Percentiles rank a stretch among this genome's conserved stretches.
Conservation (phyloP, 2,329 filamentous ascomycete species). For the Plenodomus tracheiphilus region DNA sequence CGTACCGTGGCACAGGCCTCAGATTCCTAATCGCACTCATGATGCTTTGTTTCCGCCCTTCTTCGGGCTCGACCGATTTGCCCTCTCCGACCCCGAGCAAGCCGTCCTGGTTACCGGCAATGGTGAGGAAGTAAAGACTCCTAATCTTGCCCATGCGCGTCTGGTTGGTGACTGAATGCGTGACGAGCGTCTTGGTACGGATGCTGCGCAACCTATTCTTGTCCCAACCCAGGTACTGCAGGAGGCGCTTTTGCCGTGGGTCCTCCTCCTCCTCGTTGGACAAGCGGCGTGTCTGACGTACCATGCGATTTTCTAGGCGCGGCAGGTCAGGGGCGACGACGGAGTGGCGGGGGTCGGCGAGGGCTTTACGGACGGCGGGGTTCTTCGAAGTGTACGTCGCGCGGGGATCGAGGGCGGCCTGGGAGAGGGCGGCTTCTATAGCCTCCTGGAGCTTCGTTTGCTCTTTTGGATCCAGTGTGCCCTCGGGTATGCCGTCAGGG, state of each 20-base stretch:
- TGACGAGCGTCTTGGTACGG: slow-evolving; percentile 72
- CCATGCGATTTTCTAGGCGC: slow-evolving; percentile 45
- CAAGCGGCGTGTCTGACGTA: slow-evolving; percentile 35
- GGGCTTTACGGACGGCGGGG: slow-evolving; percentile 52
- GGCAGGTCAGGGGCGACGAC: slow-evolving; percentile 57
- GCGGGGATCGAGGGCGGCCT: slow-evolving; percentile 48
- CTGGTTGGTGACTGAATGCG: slow-evolving; percentile 81
- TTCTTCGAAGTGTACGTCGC: slow-evolving; percentile 53
- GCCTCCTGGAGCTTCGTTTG: slow-evolving; percentile 26
- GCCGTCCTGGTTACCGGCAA: slow-evolving; percentile 86
- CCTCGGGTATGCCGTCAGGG: slow-evolving; percentile 40
- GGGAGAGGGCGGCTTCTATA: slow-evolving; percentile 37
- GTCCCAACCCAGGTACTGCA: slow-evolving; percentile 61
- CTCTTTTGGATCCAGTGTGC: slow-evolving; percentile 20
- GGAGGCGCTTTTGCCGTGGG: slow-evolving; percentile 55
- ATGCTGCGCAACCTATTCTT: slow-evolving; percentile 55
- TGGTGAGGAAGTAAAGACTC: slow-evolving; percentile 72
- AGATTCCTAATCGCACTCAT: slow-evolving; percentile 88
- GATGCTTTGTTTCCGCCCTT: slow-evolving; percentile 72
- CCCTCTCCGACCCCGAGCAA: slow-evolving; percentile 87
- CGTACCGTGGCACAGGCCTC: slow-evolving; percentile 88
- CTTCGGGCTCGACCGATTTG: slow-evolving; percentile 75
- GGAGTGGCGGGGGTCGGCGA: slow-evolving; percentile 51
- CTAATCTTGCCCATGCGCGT: slow-evolving; percentile 93
- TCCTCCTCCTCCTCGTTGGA: slow-evolving; percentile 48